phyloP scores from a whole-genome alignment of 805 yeast genomes.

The Debaryomyces prosopidis region DNA sequence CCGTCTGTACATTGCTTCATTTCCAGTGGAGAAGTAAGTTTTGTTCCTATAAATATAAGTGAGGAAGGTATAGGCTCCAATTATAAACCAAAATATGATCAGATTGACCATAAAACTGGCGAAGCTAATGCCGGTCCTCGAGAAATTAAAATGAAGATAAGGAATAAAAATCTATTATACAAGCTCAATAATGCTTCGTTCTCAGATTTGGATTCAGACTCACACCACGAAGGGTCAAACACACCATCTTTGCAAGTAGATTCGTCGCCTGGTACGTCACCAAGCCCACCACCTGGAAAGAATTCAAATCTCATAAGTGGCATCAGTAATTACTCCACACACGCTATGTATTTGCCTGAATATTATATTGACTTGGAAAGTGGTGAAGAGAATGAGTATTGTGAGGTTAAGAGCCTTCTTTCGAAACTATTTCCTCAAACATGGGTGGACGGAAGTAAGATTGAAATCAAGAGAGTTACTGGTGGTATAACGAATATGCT shows the following conservation, averaged over 20 bases:
- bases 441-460: slow-evolving; percentile 28
- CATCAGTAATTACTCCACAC: slow-evolving; percentile 36
- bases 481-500: slow-evolving; percentile 70
- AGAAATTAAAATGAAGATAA: slow-evolving; percentile 7
- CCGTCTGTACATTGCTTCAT: slow-evolving; percentile 30
- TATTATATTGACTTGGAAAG: slow-evolving; percentile 39
- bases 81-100: slow-evolving; percentile 1
- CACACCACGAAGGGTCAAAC: slow-evolving; percentile 4
- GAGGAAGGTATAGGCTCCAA: slow-evolving; percentile 11
- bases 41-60: slow-evolving; percentile 23
- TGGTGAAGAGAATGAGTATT: slow-evolving; percentile 31
- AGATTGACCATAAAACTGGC: not conserved
- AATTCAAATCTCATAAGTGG: slow-evolving; percentile 7
- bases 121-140: not conserved
- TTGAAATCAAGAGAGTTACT: slow-evolving; percentile 46
- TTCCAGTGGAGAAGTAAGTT: slow-evolving; percentile 24
- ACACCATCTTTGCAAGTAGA: not conserved
- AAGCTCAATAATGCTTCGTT: slow-evolving; percentile 37
- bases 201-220: slow-evolving; percentile 33
- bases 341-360: slow-evolving; percentile 51
- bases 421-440: slow-evolving; percentile 46
- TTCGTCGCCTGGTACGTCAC: slow-evolving; percentile 1
- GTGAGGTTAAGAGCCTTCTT: slow-evolving; percentile 40
- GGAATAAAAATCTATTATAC: slow-evolving; percentile 33
- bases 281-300: slow-evolving; percentile 1